Evolutionary conservation across 2,329 filamentous ascomycete species (phyloP).

Genomic region (Biscogniauxia mediterranea): DNA sequence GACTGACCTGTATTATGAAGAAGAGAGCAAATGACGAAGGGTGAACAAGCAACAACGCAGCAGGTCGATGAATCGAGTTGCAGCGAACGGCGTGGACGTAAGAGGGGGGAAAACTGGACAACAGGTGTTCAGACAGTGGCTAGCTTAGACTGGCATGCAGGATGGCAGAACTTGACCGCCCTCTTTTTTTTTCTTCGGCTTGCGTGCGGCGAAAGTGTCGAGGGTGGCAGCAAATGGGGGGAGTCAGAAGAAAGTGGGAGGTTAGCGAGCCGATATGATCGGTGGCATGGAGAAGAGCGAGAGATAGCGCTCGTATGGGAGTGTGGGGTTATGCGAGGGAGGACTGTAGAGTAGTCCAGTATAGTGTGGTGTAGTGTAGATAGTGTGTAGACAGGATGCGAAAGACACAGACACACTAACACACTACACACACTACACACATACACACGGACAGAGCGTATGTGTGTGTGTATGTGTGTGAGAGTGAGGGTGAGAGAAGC

Average conservation of each 20-base stretch:
- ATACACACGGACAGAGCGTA: conserved; percentile 3
- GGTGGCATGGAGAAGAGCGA: conserved; percentile 25
- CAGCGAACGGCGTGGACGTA: conserved; percentile 34
- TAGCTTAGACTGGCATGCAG: conserved; percentile 31
- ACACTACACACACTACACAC: conserved; percentile 9
- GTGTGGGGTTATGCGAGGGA: conserved; percentile 19
- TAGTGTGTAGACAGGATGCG: neutral
- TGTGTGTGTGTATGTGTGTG: neutral
- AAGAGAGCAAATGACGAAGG: conserved; percentile 25
- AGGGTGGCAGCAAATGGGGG: conserved; percentile 35
- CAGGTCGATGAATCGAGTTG: conserved; percentile 24
- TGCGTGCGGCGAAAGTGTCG: conserved; percentile 29
- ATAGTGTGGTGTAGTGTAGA: conserved; percentile 21
- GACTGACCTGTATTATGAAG: conserved; percentile 36
- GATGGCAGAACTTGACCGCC: conserved; percentile 29
- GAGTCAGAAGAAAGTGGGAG: conserved; percentile 21
- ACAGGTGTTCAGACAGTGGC: conserved; percentile 30
- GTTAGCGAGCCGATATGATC: conserved; percentile 31
- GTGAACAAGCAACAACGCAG: conserved; percentile 28
- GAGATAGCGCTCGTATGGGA: conserved; percentile 18
- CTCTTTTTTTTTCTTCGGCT: conserved; percentile 15
- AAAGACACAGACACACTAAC: neutral
- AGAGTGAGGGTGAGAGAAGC: neutral
- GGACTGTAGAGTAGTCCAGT: neutral
- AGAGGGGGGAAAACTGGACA: conserved; percentile 28